Conservation (phyloP, 2,329 filamentous ascomycete species). For the Cladosporium sp. region DNA sequence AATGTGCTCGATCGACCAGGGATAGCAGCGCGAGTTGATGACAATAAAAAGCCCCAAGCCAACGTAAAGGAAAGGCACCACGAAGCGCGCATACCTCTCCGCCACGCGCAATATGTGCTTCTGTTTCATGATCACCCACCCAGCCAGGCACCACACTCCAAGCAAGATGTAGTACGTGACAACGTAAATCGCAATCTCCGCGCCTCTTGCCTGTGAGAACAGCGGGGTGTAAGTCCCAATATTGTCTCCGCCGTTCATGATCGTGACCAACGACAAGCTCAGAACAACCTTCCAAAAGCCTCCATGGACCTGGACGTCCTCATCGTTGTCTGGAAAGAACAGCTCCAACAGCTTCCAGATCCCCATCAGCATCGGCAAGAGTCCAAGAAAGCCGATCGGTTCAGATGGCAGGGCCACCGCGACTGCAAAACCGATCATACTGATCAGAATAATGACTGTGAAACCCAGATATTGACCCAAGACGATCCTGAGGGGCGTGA, state of each 20-base stretch:
- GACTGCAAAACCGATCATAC: constrained; percentile 34
- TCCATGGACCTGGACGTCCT: not conserved
- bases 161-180: not conserved
- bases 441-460: constrained; percentile 32
- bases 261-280: not conserved
- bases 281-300: not conserved
- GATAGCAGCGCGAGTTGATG: not conserved
- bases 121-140: constrained; percentile 2
- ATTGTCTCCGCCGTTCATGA: constrained; percentile 2
- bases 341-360: not conserved
- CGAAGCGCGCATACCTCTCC: not conserved
- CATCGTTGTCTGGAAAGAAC: not conserved
- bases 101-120: not conserved
- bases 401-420: constrained; percentile 28
- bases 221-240: constrained; percentile 1
- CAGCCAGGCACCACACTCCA: not conserved
- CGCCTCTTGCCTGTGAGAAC: not conserved
- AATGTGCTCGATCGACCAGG: not conserved
- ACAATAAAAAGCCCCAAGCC: not conserved
- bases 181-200: not conserved
- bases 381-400: constrained; percentile 1
- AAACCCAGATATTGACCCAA: constrained; percentile 29
- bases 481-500: constrained; percentile 8
- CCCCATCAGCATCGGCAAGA: not conserved
- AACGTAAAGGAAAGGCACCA: not conserved